These are phyloP conservation scores for Calocera viscosa DNA, from an alignment of 768 basidiomycete species.

Conservation along the genomic window DNA sequence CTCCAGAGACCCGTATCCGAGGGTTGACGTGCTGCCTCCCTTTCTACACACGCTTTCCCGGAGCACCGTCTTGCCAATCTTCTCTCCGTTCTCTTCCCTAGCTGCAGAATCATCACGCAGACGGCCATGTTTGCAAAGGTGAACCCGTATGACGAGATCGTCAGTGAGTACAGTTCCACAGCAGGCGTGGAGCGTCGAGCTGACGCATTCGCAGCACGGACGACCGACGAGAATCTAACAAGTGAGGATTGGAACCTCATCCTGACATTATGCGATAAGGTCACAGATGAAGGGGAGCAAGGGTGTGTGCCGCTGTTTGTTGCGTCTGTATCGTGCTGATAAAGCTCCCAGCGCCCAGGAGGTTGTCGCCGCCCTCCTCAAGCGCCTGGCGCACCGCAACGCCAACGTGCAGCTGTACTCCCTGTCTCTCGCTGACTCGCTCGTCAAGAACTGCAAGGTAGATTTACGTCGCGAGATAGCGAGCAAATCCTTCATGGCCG, in stretches of 20 bases:
- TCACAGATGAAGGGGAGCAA: conserved; percentile 70
- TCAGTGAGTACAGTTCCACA: conserved; percentile 45
- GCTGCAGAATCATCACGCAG: conserved; percentile 8
- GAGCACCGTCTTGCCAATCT: not conserved
- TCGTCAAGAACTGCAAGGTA: conserved; percentile 82
- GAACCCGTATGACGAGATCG: conserved; percentile 83
- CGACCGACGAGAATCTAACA: conserved; percentile 95
- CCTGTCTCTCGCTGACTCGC: conserved; percentile 71
- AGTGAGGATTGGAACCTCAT: conserved; percentile 94
- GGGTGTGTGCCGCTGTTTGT: conserved; percentile 43
- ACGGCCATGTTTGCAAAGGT: conserved; percentile 51
- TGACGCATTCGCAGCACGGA: conserved; percentile 48
- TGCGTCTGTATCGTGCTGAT: not conserved
- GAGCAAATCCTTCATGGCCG: conserved; percentile 79
- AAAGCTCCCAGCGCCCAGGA: conserved; percentile 57
- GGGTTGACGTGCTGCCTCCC: not conserved
- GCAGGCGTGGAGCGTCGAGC: not conserved
- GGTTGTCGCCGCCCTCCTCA: conserved; percentile 71
- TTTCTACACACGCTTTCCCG: not conserved
- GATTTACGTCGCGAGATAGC: conserved; percentile 76
- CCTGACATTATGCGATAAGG: conserved; percentile 91
- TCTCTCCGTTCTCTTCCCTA: not conserved
- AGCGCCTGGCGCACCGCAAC: conserved; percentile 84
- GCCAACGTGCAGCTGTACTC: conserved; percentile 95
- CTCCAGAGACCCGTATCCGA: not conserved